These are phyloP conservation scores for Fusarium sp. DNA, from an alignment of 2,329 filamentous ascomycete species.

Conservation along the genomic window DNA sequence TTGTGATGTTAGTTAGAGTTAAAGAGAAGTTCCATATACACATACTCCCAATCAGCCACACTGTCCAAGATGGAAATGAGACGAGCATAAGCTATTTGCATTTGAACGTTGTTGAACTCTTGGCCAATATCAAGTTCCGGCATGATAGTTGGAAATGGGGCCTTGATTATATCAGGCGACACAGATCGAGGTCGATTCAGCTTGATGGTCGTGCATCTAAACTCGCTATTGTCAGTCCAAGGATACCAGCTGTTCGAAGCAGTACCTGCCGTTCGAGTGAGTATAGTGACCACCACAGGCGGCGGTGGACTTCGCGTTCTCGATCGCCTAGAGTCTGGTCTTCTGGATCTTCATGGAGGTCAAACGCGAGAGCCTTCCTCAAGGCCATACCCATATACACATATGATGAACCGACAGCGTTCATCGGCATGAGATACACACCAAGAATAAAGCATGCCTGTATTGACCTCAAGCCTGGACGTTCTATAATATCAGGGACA, in stretches of 20 bases:
- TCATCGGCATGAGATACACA: background rate
- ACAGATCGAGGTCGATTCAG: background rate
- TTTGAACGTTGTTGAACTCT: background rate
- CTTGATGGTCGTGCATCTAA: background rate
- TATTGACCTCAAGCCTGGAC: background rate
- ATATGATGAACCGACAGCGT: background rate
- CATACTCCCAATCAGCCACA: background rate
- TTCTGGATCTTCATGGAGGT: background rate
- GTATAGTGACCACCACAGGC: background rate
- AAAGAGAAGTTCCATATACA: rapidly evolving
- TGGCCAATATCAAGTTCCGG: background rate
- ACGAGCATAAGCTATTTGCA: background rate
- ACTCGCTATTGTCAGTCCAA: background rate
- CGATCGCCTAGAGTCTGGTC: background rate
- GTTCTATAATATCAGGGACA: background rate
- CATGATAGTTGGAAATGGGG: background rate
- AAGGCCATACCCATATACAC: background rate
- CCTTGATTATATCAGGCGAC: background rate
- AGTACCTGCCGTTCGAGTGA: background rate
- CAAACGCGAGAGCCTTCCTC: background rate
- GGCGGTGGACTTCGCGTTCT: background rate
- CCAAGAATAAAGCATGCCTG: background rate
- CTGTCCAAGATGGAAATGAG: background rate
- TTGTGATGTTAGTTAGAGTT: background rate
- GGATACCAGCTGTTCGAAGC: rapidly evolving